phyloP scores from a whole-genome alignment of 2,329 filamentous ascomycete species.

The Dothistroma septosporum region DNA sequence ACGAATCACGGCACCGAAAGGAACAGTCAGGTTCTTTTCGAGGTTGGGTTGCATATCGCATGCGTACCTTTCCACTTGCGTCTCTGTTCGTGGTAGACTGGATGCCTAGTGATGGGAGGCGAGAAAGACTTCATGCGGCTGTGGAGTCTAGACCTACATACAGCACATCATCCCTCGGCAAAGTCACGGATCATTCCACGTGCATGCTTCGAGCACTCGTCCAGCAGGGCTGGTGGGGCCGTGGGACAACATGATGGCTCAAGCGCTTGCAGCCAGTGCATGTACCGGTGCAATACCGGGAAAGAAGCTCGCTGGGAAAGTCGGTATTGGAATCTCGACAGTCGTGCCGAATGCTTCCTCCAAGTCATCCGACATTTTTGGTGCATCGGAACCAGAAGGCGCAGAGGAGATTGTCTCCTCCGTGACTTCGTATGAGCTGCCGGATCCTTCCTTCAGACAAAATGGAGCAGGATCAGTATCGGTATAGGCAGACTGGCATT shows the following conservation, averaged over 20 bases:
- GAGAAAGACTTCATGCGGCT: not conserved
- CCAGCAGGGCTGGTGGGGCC: no score
- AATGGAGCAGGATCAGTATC: conserved; percentile 38
- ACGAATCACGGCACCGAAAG: not conserved
- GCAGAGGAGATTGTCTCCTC: conserved; percentile 36
- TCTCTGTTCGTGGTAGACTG: not conserved
- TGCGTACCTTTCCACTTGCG: not conserved
- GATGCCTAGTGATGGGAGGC: not conserved
- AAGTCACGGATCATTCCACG: not conserved
- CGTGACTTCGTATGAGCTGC: conserved; percentile 31
- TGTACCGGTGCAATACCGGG: conserved; percentile 34
- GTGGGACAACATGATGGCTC: not conserved
- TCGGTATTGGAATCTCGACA: conserved; percentile 40
- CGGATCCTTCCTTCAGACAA: conserved; percentile 41
- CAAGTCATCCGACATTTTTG: conserved; percentile 37
- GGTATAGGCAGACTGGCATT: conserved; percentile 48
- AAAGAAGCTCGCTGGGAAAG: conserved; percentile 40
- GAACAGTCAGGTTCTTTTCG: not conserved
- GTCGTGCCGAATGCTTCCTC: conserved; percentile 32
- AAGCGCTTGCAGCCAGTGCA: not conserved
- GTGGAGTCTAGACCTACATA: not conserved
- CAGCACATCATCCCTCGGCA: not conserved
- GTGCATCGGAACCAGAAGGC: conserved; percentile 38
- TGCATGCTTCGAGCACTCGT: not conserved
- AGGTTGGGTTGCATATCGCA: not conserved